Percentiles rank a stretch among this genome's conserved stretches.
Evolutionary conservation across 2,329 filamentous ascomycete genomes (phyloP).

Genomic region (Fusarium sp.): DNA sequence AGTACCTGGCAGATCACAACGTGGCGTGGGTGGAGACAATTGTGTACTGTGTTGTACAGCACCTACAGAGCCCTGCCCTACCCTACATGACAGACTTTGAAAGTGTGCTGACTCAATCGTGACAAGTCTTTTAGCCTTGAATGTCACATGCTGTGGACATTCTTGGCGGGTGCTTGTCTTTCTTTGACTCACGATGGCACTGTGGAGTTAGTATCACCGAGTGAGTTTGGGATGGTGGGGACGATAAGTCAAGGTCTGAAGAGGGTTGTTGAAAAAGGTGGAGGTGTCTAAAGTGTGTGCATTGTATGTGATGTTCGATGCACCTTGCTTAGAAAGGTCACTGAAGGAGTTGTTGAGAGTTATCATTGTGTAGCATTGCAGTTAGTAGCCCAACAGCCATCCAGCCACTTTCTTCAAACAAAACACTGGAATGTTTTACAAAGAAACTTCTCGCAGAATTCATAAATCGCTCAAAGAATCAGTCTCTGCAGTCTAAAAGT

Average conservation of each 20-base stretch:
- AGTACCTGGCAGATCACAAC: constrained; percentile 37
- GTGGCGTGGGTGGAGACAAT: constrained; percentile 27
- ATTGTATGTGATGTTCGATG: neutral
- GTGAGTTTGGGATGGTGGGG: neutral
- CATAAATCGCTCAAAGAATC: constrained; percentile 21
- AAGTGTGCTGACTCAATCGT: neutral
- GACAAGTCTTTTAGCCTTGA: neutral
- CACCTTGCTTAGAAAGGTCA: neutral
- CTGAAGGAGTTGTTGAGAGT: neutral
- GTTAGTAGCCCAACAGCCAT: neutral
- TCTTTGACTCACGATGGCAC: neutral
- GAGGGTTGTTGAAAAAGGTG: constrained; percentile 1
- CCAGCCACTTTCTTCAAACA: neutral
- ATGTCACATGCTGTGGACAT: constrained; percentile 3
- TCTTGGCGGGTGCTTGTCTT: neutral
- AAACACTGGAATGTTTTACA: too few species aligned
- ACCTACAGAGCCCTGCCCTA: constrained; percentile 8
- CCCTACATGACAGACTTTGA: constrained; percentile 17
- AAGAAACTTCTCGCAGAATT: neutral
- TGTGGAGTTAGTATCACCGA: neutral
- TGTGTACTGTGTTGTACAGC: neutral
- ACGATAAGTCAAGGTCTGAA: neutral
- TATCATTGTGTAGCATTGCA: neutral
- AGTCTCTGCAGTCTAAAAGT: neutral
- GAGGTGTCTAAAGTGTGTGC: constrained; percentile 28